phyloP scores from a whole-genome alignment of 2,329 filamentous ascomycete genomes.

The Stemphylium vesicarium region DNA sequence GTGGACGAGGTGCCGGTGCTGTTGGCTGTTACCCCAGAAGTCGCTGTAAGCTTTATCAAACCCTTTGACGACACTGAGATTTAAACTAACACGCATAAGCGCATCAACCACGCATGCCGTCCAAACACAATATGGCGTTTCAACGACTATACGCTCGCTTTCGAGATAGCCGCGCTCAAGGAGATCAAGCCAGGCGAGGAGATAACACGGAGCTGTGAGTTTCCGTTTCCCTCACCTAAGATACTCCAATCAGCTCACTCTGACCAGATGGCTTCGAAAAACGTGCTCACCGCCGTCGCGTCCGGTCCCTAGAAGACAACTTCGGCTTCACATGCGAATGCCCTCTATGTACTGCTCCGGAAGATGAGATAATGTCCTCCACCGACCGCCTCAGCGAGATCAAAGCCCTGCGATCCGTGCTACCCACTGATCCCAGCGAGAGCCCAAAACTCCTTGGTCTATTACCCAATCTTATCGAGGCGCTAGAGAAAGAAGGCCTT shows the following conservation, averaged over 20 bases:
- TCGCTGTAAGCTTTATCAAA: constrained; percentile 31
- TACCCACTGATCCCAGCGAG: constrained; percentile 28
- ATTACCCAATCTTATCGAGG: constrained; percentile 32
- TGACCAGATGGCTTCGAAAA: constrained; percentile 35
- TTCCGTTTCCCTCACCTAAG: neutral
- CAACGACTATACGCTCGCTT: constrained; percentile 34
- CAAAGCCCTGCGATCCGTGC: constrained; percentile 28
- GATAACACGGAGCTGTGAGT: constrained; percentile 39
- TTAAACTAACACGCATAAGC: constrained; percentile 21
- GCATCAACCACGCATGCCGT: constrained; percentile 46
- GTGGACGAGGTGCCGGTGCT: constrained; percentile 26
- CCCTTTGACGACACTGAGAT: accelerated
- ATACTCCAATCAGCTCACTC: neutral
- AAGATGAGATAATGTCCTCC: constrained; percentile 23
- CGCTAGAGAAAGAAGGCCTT: constrained; percentile 37
- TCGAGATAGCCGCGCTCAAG: constrained; percentile 36
- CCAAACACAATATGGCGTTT: constrained; percentile 45
- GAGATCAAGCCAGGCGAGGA: constrained; percentile 39
- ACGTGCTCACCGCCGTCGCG: constrained; percentile 23
- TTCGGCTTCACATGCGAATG: constrained; percentile 43
- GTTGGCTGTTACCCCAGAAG: constrained; percentile 35
- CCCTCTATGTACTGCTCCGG: constrained; percentile 33
- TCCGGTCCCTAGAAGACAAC: constrained; percentile 25
- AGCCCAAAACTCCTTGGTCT: constrained; percentile 30
- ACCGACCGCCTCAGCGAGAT: constrained; percentile 37